Conservation (phyloP, 176 grass and related monocot genomes). For the sorghum (Sorghum bicolor) region DNA sequence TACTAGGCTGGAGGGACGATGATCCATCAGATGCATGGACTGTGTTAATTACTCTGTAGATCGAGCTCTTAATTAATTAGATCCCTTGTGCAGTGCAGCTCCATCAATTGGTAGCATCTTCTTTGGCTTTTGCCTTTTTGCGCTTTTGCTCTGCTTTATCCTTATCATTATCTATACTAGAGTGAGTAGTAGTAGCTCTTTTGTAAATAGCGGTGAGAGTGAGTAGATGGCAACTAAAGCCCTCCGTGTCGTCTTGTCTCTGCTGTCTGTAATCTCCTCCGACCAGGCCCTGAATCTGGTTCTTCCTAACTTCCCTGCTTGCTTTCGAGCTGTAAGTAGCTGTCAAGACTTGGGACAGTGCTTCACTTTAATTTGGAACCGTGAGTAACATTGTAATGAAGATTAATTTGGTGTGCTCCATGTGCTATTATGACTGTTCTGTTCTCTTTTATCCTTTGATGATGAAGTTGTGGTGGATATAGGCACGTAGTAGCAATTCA, state of each 20-base stretch:
- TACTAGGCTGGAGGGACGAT: not conserved
- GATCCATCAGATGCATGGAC: not conserved
- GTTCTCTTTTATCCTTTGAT: not conserved
- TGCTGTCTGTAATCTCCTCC: not conserved
- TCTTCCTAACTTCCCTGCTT: not conserved
- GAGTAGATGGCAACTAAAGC: not conserved
- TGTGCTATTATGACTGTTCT: too few species aligned
- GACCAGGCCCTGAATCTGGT: conserved; percentile 19
- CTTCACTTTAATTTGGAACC: not conserved
- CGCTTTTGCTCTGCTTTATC: not conserved
- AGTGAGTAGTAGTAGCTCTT: not conserved
- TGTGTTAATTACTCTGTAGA: not conserved
- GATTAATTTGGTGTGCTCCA: not conserved
- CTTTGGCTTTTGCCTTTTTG: not conserved
- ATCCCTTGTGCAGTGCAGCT: not conserved
- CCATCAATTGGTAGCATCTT: not conserved
- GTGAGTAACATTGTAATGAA: not conserved
- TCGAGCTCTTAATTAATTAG: not conserved
- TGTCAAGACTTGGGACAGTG: not conserved
- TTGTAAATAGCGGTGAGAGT: conserved; percentile 18
- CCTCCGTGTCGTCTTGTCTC: not conserved
- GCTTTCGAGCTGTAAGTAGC: not conserved
- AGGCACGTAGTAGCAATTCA: too few species aligned
- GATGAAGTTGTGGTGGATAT: not conserved
- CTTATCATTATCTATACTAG: not conserved